Evolutionary conservation across 2,329 filamentous ascomycete genomes (phyloP), one percentile per base, ranked within the genome.

Genomic region (Huntiella abstrusa): DNA sequence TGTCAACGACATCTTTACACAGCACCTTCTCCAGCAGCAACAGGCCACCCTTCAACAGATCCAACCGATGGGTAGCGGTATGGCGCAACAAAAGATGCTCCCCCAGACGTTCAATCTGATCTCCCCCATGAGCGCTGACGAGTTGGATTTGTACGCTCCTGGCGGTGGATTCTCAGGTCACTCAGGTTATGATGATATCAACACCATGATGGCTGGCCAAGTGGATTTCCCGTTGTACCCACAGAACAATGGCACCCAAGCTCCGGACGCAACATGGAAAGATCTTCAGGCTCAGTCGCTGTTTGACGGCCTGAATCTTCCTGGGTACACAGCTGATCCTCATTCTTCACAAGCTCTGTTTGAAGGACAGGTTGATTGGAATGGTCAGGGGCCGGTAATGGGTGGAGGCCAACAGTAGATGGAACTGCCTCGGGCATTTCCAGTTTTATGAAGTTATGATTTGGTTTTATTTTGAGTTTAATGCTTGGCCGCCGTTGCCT

Each of bases 201-300:
- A 45, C 43, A 15, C 17, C 7, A 19, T 40, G 28, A 38, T 43
- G 12, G 62, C 63, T n/a, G 22, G 22, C 22, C 22, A 28, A 28
- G 62, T 59, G 8, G 80, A 84, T 58, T 85, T 84, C 54, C 69
- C 72, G 13, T 67, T 85, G 12, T 84, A 71, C 55, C 69, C 70
- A n/a, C 32, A 32, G 16, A 38, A 28, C 1, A 32, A 28, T 13
- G 17, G 36, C 40, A 8, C 35, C 5, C 38, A 19, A 19, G 38
- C 12, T 2, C 54, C 53, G 8, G 55, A 55, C 33, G 57, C 58
- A 45, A 15, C 41, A 12, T 41, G 39, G 13, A 13, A 33, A 33
- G 19, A 15, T 8, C 33, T 19, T 13, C 70, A 71, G 55, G 52
- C 64, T 37, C 63, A 69, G 38, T 56, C 62, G 1, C 60, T 75